Evolutionary conservation across 192 early-diverging fungal species (phyloP), one percentile per base, ranked within the genome.

Genomic region (Linnemannia elongata): DNA sequence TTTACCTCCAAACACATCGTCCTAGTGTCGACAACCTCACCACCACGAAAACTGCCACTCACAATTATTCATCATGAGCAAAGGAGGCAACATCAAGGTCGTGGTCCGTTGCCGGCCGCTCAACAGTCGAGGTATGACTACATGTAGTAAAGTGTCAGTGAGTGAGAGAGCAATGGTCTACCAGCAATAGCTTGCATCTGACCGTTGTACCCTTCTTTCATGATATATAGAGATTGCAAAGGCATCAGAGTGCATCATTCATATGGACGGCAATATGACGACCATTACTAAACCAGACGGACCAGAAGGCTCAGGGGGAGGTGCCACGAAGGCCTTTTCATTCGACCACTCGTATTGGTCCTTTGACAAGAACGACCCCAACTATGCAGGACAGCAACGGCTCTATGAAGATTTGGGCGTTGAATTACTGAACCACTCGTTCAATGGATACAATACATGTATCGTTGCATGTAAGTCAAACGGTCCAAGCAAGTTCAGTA

Each of bases 321-420:
- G 71, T 30, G 54, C 10, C 2, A 47, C 74, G 60, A 94, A 94
- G 77, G 81, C 93, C 5, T 98, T 96, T 84, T 96, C 93, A 5
- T 98, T 96, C 88, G 97, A 98, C 89, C 91, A 95, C 69, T 97
- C 95, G 33, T 98, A 96, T 87, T 97, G 96, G 96, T 94, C 96
- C 6, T 94, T 92, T 45, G 94, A 95, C 87, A 90, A 92, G 45
- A 90, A 76, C n/a, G 92, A 93, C 69, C 76, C 93, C 0, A 77
- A 88, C 39, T 95, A 93, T 83, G 96, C 97, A 42, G 92, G 93
- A 72, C 97, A 98, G 77, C 79, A 92, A 77, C 88, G 76, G 5
- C 92, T 98, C 27, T 98, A 96, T 82, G 90, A 91, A 42, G 94
- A 95, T 60, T 89, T 97, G 36, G 97, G 96, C 6, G 88, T 87